Evolutionary conservation across 169 alveolate species (phyloP), one percentile per base, ranked within the genome.

Genomic region (Ichthyophthirius multifiliis): DNA sequence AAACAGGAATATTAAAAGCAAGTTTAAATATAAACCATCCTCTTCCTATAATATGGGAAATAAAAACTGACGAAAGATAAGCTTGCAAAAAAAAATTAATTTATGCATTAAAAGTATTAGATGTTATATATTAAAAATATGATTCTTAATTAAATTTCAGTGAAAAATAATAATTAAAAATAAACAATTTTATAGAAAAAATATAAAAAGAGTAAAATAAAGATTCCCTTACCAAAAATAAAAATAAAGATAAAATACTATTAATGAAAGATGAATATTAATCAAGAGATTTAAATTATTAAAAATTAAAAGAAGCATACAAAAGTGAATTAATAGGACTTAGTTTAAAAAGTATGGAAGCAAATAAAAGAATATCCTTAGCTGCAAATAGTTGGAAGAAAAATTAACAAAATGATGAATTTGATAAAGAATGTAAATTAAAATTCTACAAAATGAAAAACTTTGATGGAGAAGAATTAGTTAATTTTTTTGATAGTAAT

Each of bases 311-410:
- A 55, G 23, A 55, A 23, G 23, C 31, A 34, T 55, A 27, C 39
- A 27, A 55, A 10, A 20, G 43, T 27, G 71, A 55, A 55, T 27
- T 55, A 55, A 55, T 39, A 4, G 71, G 71, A 3, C 71, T 39
- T 6, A 55, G 71, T 27, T 10, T 55, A 23, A 55, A 55, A 55
- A 55, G 71, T 27, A 55, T 55, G 71, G 71, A 55, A 18, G 71
- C 71, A 27, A 55, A 55, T 10, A 55, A 55, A 27, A 55, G 71
- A 55, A 39, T 55, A 1, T 34, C 71, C 31, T 27, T 55, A 39
- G 71, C 71, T 10, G 31, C 71, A 0, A 55, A 55, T 27, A 39
- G 43, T 27, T 55, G 71, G 71, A 55, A 55, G n/a, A n/a, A n/a
- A n/a, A n/a, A n/a, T n/a, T n/a, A n/a, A n/a, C n/a, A 55, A 10